Percentiles rank a stretch among this genome's conserved stretches.
Conservation (phyloP, 345 rosid species). For the Nephelium lappaceum region DNA sequence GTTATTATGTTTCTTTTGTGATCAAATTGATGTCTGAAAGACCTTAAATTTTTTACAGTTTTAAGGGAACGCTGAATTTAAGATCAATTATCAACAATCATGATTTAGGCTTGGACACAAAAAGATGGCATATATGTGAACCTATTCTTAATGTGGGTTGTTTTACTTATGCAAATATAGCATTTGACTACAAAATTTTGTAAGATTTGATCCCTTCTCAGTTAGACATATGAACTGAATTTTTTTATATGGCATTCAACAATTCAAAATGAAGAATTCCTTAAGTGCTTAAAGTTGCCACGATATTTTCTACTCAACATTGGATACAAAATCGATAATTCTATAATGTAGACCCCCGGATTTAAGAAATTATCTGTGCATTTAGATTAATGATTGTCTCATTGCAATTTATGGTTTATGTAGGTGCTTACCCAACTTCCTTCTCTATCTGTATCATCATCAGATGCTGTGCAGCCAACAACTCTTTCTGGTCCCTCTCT, state of each 20-base stretch:
- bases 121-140: not conserved
- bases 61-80: not conserved
- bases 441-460: constrained; percentile 34
- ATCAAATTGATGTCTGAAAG: not conserved
- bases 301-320: not conserved
- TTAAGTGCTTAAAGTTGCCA: not conserved
- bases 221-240: not conserved
- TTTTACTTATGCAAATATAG: not conserved
- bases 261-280: not conserved
- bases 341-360: not conserved
- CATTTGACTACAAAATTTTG: not conserved
- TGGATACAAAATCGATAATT: not conserved
- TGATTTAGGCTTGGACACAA: not conserved
- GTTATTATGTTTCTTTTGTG: not conserved
- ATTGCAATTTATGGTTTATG: constrained; percentile 30
- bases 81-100: not conserved
- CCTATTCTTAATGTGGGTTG: not conserved
- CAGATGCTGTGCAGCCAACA: constrained; percentile 47
- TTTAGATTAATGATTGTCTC: constrained; percentile 15
- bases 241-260: not conserved
- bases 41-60: not conserved
- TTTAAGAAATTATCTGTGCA: not conserved
- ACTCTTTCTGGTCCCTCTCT: constrained; percentile 47
- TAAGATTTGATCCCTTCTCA: not conserved
- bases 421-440: constrained; percentile 73